Conservation (phyloP, 495 filamentous ascomycete genomes). For the Hypomontagnella submonticulosa region DNA sequence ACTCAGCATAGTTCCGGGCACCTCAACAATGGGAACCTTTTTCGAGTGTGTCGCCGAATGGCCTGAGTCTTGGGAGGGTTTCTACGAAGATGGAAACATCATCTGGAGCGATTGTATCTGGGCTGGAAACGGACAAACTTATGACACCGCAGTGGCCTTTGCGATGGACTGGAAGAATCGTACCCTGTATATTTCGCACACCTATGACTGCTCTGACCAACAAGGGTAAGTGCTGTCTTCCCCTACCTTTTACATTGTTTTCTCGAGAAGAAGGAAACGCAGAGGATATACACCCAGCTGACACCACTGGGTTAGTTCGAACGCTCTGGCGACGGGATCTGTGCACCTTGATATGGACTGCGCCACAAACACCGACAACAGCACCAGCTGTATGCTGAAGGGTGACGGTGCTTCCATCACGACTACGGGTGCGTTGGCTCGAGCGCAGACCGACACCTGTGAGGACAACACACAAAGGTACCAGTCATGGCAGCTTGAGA, state of each 20-base stretch:
- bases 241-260: not conserved
- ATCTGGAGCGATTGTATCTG: slow-evolving; percentile 58
- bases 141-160: slow-evolving; percentile 51
- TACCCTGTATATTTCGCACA: slow-evolving; percentile 52
- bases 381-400: slow-evolving; percentile 44
- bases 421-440: slow-evolving; percentile 33
- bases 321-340: slow-evolving; percentile 50
- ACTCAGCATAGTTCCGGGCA: slow-evolving; percentile 46
- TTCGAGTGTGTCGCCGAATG: slow-evolving; percentile 56
- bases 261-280: not conserved
- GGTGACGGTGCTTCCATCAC: slow-evolving; percentile 34
- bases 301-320: slow-evolving; percentile 35
- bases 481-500: slow-evolving; percentile 53
- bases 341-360: slow-evolving; percentile 49
- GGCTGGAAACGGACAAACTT: slow-evolving; percentile 50
- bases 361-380: slow-evolving; percentile 33
- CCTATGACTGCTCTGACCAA: slow-evolving; percentile 51
- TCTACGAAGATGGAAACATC: slow-evolving; percentile 48
- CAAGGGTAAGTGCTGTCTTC: slow-evolving; percentile 44
- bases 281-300: not conserved
- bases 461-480: slow-evolving; percentile 40
- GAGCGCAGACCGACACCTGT: slow-evolving; percentile 39
- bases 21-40: slow-evolving; percentile 39
- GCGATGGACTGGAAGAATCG: slow-evolving; percentile 54
- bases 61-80: slow-evolving; percentile 53